Evolutionary conservation across 2,329 filamentous ascomycete species (phyloP).

Genomic region (Colletotrichum sp.): DNA sequence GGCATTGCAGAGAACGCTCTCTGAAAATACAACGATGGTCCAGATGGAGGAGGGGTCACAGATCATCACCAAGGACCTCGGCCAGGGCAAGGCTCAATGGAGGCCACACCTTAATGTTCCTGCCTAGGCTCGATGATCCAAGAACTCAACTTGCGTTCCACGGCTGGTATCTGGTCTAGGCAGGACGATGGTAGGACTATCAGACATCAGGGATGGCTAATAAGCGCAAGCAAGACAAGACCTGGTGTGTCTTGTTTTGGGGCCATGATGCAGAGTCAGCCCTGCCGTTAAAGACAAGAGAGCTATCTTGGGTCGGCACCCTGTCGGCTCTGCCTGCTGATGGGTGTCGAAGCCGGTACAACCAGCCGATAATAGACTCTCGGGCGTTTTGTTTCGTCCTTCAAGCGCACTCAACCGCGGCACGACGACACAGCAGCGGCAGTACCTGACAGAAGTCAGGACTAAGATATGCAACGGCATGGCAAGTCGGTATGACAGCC

Average conservation of each 20-base stretch:
- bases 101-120: background rate
- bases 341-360: conserved; percentile 10
- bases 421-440: conserved; percentile 4
- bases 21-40: background rate
- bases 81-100: background rate
- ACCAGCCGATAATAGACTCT: conserved; percentile 20
- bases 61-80: background rate
- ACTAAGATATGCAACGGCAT: background rate
- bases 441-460: background rate
- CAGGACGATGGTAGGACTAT: background rate
- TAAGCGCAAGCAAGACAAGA: conserved; percentile 7
- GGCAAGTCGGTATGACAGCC: background rate
- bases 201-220: background rate
- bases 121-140: background rate
- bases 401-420: background rate
- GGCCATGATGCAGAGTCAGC: conserved; percentile 14
- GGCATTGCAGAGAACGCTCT: background rate
- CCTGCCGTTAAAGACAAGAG: conserved; percentile 13
- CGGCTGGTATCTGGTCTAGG: background rate
- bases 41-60: background rate
- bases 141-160: background rate
- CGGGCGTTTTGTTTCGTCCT: conserved; percentile 10
- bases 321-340: background rate
- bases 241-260: background rate
- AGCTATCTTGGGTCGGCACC: conserved; percentile 15